A percentile compares a stretch with the other conserved stretches of the same genome.
Conservation (phyloP, 2,329 filamentous ascomycete genomes). For the Orbilia blumenaviensis region DNA sequence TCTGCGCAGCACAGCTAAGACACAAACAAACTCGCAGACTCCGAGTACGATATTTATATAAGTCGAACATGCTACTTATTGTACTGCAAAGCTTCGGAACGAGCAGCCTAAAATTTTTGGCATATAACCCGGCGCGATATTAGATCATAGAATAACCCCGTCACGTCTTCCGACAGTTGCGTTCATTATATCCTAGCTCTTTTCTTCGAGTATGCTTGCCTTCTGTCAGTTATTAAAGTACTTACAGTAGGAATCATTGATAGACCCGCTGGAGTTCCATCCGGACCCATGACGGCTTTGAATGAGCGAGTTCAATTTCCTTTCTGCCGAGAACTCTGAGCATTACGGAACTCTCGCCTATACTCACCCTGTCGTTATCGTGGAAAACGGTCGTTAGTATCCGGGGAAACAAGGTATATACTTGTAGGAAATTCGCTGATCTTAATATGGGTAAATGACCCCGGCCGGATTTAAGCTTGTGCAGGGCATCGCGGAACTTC, state of each 20-base stretch:
- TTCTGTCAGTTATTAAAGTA: background rate
- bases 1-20: background rate
- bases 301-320: background rate
- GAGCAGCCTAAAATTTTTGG: background rate
- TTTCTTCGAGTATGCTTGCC: background rate
- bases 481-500: slow-evolving; percentile 14
- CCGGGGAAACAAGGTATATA: slow-evolving; percentile 45
- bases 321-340: slow-evolving; percentile 6
- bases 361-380: background rate
- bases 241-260: background rate
- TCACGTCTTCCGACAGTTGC: background rate
- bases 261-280: background rate
- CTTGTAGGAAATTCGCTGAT: background rate
- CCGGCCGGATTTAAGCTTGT: background rate
- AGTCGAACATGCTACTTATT: background rate
- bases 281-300: background rate
- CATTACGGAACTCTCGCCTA: slow-evolving; percentile 36
- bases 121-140: background rate
- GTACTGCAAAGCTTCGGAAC: background rate
- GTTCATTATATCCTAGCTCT: too few relatives aligned
- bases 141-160: background rate
- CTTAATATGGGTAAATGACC: slow-evolving; percentile 29
- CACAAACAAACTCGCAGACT: background rate
- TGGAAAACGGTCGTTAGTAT: slow-evolving; percentile 48
- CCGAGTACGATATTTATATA: slow-evolving; percentile 23